Evolutionary conservation across 495 filamentous ascomycete species (phyloP).

Genomic region (Elaphomyces granulatus): DNA sequence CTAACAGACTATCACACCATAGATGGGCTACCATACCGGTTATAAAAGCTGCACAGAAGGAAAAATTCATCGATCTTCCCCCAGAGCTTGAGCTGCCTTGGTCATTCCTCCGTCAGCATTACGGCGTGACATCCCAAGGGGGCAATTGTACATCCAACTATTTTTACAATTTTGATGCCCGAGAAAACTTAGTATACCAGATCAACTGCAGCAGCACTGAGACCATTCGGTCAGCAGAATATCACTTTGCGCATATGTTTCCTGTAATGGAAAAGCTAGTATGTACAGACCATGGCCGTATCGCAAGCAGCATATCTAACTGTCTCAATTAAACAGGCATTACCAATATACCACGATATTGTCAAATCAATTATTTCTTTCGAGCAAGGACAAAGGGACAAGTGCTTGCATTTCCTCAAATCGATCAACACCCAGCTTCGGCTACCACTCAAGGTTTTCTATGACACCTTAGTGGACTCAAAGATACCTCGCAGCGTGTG

Average conservation of each 20-base stretch:
- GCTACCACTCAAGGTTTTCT: slow-evolving; percentile 17
- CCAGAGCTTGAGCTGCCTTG: slow-evolving; percentile 22
- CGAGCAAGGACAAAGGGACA: slow-evolving; percentile 9
- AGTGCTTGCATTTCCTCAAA: slow-evolving; percentile 11
- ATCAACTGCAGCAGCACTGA: slow-evolving; percentile 23
- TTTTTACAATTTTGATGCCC: slow-evolving; percentile 18
- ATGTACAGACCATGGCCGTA: no score
- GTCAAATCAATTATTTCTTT: slow-evolving; percentile 13
- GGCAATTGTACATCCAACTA: slow-evolving; percentile 26
- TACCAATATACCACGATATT: slow-evolving; percentile 24
- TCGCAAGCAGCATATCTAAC: no score
- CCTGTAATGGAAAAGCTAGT: slow-evolving; percentile 18
- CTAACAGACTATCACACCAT: not conserved
- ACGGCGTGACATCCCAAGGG: slow-evolving; percentile 19
- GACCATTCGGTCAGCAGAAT: slow-evolving; percentile 16
- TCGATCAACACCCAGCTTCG: slow-evolving; percentile 13
- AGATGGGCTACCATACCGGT: slow-evolving; percentile 33
- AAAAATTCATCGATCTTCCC: slow-evolving; percentile 23
- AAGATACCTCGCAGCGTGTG: slow-evolving; percentile 19
- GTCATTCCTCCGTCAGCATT: slow-evolving; percentile 22
- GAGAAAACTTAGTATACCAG: slow-evolving; percentile 14
- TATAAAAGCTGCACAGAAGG: slow-evolving; percentile 25
- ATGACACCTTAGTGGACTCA: slow-evolving; percentile 9
- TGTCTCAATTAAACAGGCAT: slow-evolving; percentile 2
- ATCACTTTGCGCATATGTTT: slow-evolving; percentile 20